Base-by-base conservation (phyloP, 1,139 yeast species). In the Pichia sp. region DNA sequence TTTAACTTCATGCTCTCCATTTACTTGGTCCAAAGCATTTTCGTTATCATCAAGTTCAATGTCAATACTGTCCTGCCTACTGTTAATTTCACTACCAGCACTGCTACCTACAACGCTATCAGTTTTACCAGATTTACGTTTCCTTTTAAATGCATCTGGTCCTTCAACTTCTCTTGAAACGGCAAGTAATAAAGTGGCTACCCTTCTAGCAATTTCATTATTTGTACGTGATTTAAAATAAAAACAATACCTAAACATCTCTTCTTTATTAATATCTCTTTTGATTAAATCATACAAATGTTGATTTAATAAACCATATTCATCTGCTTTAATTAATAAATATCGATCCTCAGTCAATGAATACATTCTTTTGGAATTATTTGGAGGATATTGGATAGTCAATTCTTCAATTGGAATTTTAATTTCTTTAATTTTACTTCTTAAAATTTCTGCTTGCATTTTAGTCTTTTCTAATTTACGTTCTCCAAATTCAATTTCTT, bases 401-500 rank as follows among this genome's bases (percentile, higher is more conserved):
- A 92, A 66, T 47, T 87, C 87, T 50, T 84, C 83, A 42, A 89
- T 64, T 1, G 97, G 97, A 42, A 82, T 82, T 12, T 70, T 70
- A 45, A 77, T 73, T 46, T 72, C 72, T 42, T 73, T 78, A 54
- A 92, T 73, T 60, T 90, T 90, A 39, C 67, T 67, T 16, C 73
- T 72, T 39, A 92, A 69, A 16, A 87, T 66, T 50, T 73, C 76
- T 56, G 82, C 82, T 60, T 90, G 97, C 41, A 73, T 70, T 41
- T 66, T 64, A 35, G 83, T 65, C 58, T 76, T 84, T 38, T 79
- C 81, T 22, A 79, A 66, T 58, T 86, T 86, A 67, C 81, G 85
- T 60, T 90, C 97, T 51, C 96, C 95, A 34, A 83, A 72, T 58
- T 89, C 96, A 47, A 92, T 87, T 58, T 87, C 95, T n/a, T 81